phyloP scores from a whole-genome alignment of 257 asterid species.

The Salvia rosmarinus region DNA sequence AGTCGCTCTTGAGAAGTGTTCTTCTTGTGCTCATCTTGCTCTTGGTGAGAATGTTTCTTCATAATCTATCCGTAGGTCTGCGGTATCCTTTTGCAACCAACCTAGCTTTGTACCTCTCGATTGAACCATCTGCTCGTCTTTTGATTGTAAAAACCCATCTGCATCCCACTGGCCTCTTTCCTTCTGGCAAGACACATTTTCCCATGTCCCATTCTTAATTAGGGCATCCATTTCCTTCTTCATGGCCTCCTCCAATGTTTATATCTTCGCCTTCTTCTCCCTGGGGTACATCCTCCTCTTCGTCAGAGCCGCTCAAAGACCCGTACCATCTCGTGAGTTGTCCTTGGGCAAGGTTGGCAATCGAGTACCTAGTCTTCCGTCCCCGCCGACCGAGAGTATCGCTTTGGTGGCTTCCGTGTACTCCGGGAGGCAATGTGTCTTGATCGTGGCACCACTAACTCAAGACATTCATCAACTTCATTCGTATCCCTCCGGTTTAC shows the following conservation, averaged over 20 bases:
- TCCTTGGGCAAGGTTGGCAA: not conserved
- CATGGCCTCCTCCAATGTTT: constrained; percentile 1
- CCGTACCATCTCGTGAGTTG: not conserved
- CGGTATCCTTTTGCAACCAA: not conserved
- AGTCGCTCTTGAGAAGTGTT: too few relatives aligned
- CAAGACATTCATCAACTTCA: not conserved
- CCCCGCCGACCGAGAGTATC: not conserved
- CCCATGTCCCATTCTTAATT: not conserved
- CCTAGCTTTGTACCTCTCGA: not conserved
- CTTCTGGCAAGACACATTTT: not conserved
- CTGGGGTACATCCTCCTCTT: not conserved
- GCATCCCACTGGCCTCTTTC: not conserved
- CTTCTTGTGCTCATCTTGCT: too few relatives aligned
- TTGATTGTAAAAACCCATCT: not conserved
- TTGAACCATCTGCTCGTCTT: not conserved
- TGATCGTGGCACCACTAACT: not conserved
- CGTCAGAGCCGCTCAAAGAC: not conserved
- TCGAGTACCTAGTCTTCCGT: not conserved
- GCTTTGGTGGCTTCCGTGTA: not conserved
- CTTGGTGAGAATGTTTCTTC: not conserved
- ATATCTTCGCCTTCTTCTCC: not conserved
- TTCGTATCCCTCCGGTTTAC: not conserved
- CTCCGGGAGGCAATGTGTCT: not conserved
- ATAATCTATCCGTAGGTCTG: not conserved
- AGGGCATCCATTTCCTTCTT: constrained; percentile 3